A percentile compares a stretch with the other conserved stretches of the same genome.
Evolutionary conservation across 176 grass and related monocot species (phyloP).

Genomic region (Rhipidocladum racemiflorum): DNA sequence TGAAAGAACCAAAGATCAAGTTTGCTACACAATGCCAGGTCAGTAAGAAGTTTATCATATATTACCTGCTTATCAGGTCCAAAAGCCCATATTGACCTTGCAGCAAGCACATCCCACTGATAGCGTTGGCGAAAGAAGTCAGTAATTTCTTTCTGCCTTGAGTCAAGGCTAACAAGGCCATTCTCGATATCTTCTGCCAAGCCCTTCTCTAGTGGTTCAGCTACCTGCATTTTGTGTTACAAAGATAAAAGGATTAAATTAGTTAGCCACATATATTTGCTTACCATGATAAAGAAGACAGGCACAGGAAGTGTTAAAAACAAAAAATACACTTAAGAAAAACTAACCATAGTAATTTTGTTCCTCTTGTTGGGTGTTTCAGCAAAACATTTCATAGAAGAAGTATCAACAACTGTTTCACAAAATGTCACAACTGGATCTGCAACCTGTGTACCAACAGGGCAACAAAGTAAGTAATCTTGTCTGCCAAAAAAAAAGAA

Average conservation of each 20-base stretch:
- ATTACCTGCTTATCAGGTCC: slow-evolving; percentile 89
- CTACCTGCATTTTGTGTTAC: slow-evolving; percentile 52
- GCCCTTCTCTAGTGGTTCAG: slow-evolving; percentile 91
- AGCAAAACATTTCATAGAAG: slow-evolving; percentile 99
- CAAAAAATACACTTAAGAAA: background rate
- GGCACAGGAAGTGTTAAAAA: slow-evolving; percentile 9
- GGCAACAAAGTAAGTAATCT: background rate
- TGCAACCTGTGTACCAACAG: slow-evolving; percentile 67
- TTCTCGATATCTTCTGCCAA: slow-evolving; percentile 98
- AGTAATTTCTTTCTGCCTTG: slow-evolving; percentile 90
- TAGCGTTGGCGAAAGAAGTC: slow-evolving; percentile 97
- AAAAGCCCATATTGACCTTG: slow-evolving; percentile 96
- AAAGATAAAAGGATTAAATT: slow-evolving; percentile 31
- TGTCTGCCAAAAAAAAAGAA: background rate
- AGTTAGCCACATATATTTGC: background rate
- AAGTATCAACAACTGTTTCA: slow-evolving; percentile 95
- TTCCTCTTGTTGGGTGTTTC: slow-evolving; percentile 99
- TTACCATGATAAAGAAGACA: slow-evolving; percentile 12
- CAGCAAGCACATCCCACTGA: slow-evolving; percentile 96
- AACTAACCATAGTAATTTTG: slow-evolving; percentile 95
- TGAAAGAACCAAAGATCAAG: background rate
- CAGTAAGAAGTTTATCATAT: slow-evolving; percentile 6
- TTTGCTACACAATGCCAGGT: background rate
- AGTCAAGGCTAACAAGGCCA: slow-evolving; percentile 86
- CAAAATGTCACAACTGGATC: slow-evolving; percentile 99